Evolutionary conservation across 2,329 filamentous ascomycete species (phyloP).

Genomic region (Neonectria ditissima): DNA sequence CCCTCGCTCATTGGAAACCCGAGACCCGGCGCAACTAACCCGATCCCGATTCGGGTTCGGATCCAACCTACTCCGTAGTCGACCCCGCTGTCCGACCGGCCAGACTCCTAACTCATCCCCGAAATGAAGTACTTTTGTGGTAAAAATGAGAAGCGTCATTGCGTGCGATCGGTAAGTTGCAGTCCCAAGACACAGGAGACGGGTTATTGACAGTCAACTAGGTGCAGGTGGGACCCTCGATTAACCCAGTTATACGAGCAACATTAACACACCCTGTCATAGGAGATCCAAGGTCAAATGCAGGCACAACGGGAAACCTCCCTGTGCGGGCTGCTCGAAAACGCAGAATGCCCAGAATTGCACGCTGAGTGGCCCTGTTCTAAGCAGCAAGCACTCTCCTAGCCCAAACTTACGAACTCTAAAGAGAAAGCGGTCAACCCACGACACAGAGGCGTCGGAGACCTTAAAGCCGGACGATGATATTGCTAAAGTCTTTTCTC

Average conservation of each 20-base stretch:
- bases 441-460: not conserved
- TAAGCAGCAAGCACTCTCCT: slow-evolving; percentile 2
- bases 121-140: not conserved
- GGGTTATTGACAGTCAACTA: slow-evolving; percentile 3
- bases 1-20: not conserved
- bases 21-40: not conserved
- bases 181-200: not conserved
- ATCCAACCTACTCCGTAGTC: not conserved
- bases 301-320: slow-evolving; percentile 39
- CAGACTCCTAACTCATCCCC: not conserved
- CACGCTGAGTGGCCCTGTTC: slow-evolving; percentile 31
- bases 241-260: not conserved
- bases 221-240: slow-evolving; percentile 38
- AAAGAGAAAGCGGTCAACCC: slow-evolving; percentile 28
- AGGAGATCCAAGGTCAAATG: slow-evolving; percentile 45
- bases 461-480: slow-evolving; percentile 5
- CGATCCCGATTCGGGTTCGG: slow-evolving; percentile 4
- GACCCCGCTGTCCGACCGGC: not conserved
- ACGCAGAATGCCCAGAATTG: slow-evolving; percentile 32
- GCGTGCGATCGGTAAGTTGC: slow-evolving; percentile 40
- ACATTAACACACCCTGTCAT: not conserved
- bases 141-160: slow-evolving; percentile 39
- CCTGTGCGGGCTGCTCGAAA: slow-evolving; percentile 41
- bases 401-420: slow-evolving; percentile 9
- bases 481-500: slow-evolving; percentile 25